Evolutionary conservation across 352 stramenopile species (phyloP), one percentile per base, ranked within the genome.

Genomic region (Pythium phragmitis): DNA sequence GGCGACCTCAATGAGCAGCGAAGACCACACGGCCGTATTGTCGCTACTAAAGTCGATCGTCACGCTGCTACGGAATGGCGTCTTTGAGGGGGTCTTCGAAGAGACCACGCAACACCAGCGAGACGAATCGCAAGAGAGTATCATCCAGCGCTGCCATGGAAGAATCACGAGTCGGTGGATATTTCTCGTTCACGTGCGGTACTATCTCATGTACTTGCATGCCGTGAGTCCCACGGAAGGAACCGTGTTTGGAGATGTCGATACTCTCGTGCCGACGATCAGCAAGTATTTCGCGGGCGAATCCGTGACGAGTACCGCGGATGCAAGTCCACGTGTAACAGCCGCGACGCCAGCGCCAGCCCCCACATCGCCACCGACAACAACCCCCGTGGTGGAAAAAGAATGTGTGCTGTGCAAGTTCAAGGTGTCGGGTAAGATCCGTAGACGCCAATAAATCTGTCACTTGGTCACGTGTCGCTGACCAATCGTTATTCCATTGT

Each of bases 321-420:
- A 65, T 46, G 13, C 39, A 62, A 14, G 1, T 26, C 49, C 49
- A 26, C 42, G 43, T 28, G 8, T 17, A 28, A 9, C 17, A 42
- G 16, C 30, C 7, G 33, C 50, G 57, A 60, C 65, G n/a, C 14
- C 62, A 30, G 12, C 66, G 14, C 14, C 62, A 30, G 12, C 66
- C 13, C 41, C 65, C 23, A 54, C 58, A 30, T 62, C 53, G 37
- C 8, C 42, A 17, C 6, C 4, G 2, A 21, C 53, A 34, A 54
- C 41, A 1, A 26, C 23, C 16, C 21, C 57, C 33, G 14, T 57
- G 7, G 41, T 16, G 4, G 54, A 69, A 34, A 63, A 69, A 55
- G 73, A 85, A 23, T 94, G 85, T 50, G 77, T 94, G 4, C 46
- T 94, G 43, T 94, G 85, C 73, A 89, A 92, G 58, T 94, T 78